Evolutionary conservation across 768 basidiomycete genomes (phyloP), one percentile per base, ranked within the genome.

Genomic region (Phylloporus sp.): DNA sequence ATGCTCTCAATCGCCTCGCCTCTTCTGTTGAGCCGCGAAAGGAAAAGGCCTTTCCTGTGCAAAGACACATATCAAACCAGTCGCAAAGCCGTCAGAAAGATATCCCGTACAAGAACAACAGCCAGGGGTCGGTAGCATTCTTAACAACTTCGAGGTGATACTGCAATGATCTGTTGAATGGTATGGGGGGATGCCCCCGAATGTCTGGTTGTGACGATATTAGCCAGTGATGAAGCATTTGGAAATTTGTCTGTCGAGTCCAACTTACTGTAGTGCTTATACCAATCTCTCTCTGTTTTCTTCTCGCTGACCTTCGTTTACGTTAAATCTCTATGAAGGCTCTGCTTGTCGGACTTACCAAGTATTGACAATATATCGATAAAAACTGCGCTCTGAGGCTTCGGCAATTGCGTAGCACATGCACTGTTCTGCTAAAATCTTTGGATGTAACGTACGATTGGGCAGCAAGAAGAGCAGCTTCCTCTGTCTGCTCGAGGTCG

Each of bases 1-100:
- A 81, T 78, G 54, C 73, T 77, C 61, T 94, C 91, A 11, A 95
- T 86, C 2, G 95, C 91, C 60, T 91, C 87, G 49, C 90, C 83
- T 21, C 91, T 78, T 49, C 87, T 76, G 38, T 81, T 80, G 39
- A 94, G 69, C 11, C 90, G 82, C 36, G 81, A 82, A 44, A 95
- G 78, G 52, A 96, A 82, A 5, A 97, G 67, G 0, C 86, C 88
- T 63, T 90, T 88, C 52, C 92, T 96, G 62, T 44, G 41, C 22
- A 31, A 39, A 29, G 18, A n/a, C 21, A 21, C 5, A 20, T 17
- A 42, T 53, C 27, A 50, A 31, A 20, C 14, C 6, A 9, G 32
- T 31, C 29, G 29, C 14, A 37, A 51, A 36, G 40, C 23, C 6
- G 35, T 27, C 42, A 22, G 28, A 42, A 33, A 37, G 50, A 3